Evolutionary conservation across 768 basidiomycete genomes (phyloP).

Genomic region (Pisolithus orientalis): DNA sequence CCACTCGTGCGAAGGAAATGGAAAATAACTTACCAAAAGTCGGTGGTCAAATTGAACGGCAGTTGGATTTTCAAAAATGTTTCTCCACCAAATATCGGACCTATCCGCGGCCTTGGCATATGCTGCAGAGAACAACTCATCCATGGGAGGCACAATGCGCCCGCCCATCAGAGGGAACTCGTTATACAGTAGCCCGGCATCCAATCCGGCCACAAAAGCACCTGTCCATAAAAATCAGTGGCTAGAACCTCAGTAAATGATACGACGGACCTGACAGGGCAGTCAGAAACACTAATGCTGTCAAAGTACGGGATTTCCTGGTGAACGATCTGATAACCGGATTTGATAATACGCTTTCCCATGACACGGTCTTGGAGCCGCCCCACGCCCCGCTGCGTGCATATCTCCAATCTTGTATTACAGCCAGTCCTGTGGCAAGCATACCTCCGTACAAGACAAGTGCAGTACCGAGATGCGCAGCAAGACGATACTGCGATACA

Average conservation of each 20-base stretch:
- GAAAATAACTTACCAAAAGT: slow-evolving; percentile 57
- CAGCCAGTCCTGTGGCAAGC: slow-evolving; percentile 71
- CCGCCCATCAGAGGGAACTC: slow-evolving; percentile 98
- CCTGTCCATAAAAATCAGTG: slow-evolving; percentile 41
- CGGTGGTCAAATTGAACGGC: slow-evolving; percentile 98
- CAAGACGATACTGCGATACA: slow-evolving; percentile 94
- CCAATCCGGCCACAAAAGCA: slow-evolving; percentile 96
- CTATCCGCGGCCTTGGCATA: slow-evolving; percentile 69
- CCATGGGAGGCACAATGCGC: slow-evolving; percentile 67
- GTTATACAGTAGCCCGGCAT: slow-evolving; percentile 96
- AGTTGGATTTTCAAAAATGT: slow-evolving; percentile 94
- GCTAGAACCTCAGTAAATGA: not conserved
- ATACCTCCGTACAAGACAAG: slow-evolving; percentile 92
- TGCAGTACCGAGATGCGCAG: slow-evolving; percentile 90
- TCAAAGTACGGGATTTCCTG: slow-evolving; percentile 51
- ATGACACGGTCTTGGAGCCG: slow-evolving; percentile 38
- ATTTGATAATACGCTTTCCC: slow-evolving; percentile 46
- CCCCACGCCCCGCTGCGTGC: slow-evolving; percentile 53
- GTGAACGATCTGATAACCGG: slow-evolving; percentile 55
- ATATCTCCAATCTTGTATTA: slow-evolving; percentile 75
- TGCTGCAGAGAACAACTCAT: slow-evolving; percentile 71
- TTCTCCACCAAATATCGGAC: slow-evolving; percentile 90
- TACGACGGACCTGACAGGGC: slow-evolving; percentile 74
- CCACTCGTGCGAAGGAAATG: not conserved
- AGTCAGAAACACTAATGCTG: slow-evolving; percentile 81